phyloP scores from a whole-genome alignment of 2,329 filamentous ascomycete genomes.

The Arthrobotrys iridis region DNA sequence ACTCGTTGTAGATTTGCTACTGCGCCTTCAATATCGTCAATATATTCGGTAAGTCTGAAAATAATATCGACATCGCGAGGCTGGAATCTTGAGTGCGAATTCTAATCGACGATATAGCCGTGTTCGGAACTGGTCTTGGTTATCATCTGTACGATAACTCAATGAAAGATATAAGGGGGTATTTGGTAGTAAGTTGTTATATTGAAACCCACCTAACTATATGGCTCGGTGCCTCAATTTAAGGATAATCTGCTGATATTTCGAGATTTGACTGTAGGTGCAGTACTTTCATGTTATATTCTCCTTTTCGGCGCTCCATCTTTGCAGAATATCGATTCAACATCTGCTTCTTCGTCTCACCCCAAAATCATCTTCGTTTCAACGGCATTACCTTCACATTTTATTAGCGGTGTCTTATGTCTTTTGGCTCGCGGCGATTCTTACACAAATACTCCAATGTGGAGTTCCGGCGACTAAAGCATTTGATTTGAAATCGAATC shows the following conservation, averaged over 20 bases:
- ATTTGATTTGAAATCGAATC: constrained; percentile 24
- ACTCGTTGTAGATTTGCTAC: constrained; percentile 8
- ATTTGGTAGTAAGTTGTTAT: constrained; percentile 23
- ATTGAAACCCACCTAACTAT: too few relatives aligned
- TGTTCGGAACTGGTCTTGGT: constrained; percentile 37
- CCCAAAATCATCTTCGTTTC: constrained; percentile 22
- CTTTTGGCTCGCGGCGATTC: constrained; percentile 26
- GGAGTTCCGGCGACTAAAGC: constrained; percentile 21
- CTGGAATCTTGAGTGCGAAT: background rate
- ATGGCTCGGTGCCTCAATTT: background rate
- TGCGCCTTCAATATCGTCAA: constrained; percentile 31
- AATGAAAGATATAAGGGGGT: constrained; percentile 28
- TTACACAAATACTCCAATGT: constrained; percentile 43
- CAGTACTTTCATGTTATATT: constrained; percentile 46
- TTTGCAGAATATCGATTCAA: constrained; percentile 45
- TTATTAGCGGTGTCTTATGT: constrained; percentile 33
- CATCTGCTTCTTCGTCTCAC: constrained; percentile 44
- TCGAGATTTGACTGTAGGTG: background rate
- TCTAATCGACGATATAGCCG: constrained; percentile 5
- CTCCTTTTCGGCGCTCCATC: constrained; percentile 39
- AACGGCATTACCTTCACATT: constrained; percentile 21
- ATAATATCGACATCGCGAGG: background rate
- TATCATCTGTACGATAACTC: constrained; percentile 46
- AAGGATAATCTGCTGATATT: background rate
- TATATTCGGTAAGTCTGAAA: constrained; percentile 28